Base-by-base conservation (phyloP, 768 basidiomycete genomes). In the Podaxis sp. region DNA sequence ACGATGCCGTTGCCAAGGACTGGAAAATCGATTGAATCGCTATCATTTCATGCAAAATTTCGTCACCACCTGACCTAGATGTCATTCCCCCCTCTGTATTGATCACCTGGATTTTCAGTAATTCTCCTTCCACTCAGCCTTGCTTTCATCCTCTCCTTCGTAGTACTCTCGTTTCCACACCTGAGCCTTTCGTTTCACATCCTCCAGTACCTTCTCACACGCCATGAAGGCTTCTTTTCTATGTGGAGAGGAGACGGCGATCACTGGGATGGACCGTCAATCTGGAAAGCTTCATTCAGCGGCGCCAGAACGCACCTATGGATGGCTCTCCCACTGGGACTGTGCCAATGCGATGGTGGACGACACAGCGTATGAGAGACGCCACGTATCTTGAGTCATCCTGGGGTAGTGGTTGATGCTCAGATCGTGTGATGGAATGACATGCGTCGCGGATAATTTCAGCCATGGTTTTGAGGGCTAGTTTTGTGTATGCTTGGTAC, bases 101-200 rank as follows among this genome's bases (percentile, higher is more conserved):
- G 25, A 46, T 43, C 56, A 24, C 29, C 52, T n/a, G n/a, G 50
- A 55, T 33, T 9, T 63, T 73, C 69, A 80, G 59, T 73, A 68
- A 71, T 91, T 91, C 64, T 79, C 80, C 73, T 91, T 91, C 90
- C 90, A 91, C 69, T 84, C 80, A 9, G 88, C 89, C 55, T 77
- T 79, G 36, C 78, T 81, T 50, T 88, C 87, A 55, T 73, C 72
- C 66, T 85, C 83, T 6, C 85, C 89, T 69, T 88, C 88, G 68
- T 95, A 96, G 69, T 84, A 91, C 71, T 96, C 94, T 68, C 90
- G 77, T 77, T 96, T 96, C 94, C 94, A 96, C 65, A 96, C 90
- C 73, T 93, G 93, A 46, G 82, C 92, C 69, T 85, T 88, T 64
- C 74, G 75, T 77, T 96, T 96, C 60, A 96, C 88, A 62, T 87